A percentile compares a stretch with the other conserved stretches of the same genome.
Conservation (phyloP, 768 basidiomycete species). For the Amanita jacksonii region DNA sequence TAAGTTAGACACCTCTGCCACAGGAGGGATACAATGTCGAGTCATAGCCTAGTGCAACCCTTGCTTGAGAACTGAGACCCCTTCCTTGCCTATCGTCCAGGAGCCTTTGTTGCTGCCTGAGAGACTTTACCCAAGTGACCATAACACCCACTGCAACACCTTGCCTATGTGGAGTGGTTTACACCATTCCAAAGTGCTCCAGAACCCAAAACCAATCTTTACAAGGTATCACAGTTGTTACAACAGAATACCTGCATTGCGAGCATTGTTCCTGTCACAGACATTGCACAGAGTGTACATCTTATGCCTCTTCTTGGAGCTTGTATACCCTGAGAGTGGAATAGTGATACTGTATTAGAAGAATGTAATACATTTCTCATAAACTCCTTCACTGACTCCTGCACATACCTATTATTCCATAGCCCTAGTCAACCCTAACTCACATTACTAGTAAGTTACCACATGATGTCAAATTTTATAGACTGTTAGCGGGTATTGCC, state of each 20-base stretch:
- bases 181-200: conserved; percentile 12
- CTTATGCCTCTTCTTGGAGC: neutral
- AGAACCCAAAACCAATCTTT: conserved; percentile 12
- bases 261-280: conserved; percentile 16
- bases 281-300: conserved; percentile 14
- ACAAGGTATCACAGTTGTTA: conserved; percentile 9
- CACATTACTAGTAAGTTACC: no score
- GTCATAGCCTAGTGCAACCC: no score
- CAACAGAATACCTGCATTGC: conserved; percentile 10
- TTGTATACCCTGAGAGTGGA: neutral
- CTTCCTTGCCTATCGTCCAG: no score
- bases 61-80: no score
- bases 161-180: conserved; percentile 23
- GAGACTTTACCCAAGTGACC: no score
- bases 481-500: no score
- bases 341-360: neutral
- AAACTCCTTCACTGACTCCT: neutral
- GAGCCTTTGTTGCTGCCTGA: no score
- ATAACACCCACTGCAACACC: no score
- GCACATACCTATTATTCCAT: neutral
- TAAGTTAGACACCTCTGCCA: no score
- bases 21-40: no score
- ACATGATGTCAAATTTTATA: no score
- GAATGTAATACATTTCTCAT: neutral
- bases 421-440: neutral